phyloP scores from a whole-genome alignment of 2,329 filamentous ascomycete species.

The Chrysosporium queenslandicum region DNA sequence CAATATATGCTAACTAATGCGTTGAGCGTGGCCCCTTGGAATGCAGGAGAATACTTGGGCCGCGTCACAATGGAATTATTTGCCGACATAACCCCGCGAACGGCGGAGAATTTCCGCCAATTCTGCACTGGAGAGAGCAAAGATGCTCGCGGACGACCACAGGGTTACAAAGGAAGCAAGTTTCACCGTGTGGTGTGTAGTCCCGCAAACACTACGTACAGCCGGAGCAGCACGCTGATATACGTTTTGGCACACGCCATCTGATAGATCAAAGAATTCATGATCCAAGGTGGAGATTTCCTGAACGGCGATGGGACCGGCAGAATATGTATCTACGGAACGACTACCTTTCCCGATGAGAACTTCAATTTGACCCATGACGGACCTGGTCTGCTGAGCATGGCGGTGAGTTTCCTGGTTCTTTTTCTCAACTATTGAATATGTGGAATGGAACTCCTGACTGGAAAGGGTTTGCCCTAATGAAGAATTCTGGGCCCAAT shows the following conservation, averaged over 20 bases:
- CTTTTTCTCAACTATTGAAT: background rate
- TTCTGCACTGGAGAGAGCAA: constrained; percentile 93
- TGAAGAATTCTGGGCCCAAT: constrained; percentile 76
- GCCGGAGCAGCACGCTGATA: too few relatives aligned
- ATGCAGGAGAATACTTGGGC: constrained; percentile 68
- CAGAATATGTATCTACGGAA: constrained; percentile 77
- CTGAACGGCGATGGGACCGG: constrained; percentile 87
- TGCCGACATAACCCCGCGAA: constrained; percentile 70
- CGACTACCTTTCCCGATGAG: constrained; percentile 76
- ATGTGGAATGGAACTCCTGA: background rate
- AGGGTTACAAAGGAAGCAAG: constrained; percentile 89
- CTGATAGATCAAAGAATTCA: constrained; percentile 78
- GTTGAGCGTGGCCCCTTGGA: background rate
- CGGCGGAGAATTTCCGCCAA: constrained; percentile 92
- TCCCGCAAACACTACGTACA: background rate
- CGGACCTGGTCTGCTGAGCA: constrained; percentile 69
- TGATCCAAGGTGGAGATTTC: constrained; percentile 97
- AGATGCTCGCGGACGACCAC: constrained; percentile 62
- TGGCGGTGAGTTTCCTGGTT: constrained; percentile 59
- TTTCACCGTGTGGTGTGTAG: constrained; percentile 79
- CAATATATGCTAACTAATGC: background rate
- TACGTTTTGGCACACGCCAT: background rate
- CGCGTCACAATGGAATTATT: constrained; percentile 87
- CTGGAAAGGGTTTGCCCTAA: background rate
- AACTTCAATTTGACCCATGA: constrained; percentile 77